Evolutionary conservation across 768 basidiomycete genomes (phyloP).

Genomic region (Termitomyces sp.): DNA sequence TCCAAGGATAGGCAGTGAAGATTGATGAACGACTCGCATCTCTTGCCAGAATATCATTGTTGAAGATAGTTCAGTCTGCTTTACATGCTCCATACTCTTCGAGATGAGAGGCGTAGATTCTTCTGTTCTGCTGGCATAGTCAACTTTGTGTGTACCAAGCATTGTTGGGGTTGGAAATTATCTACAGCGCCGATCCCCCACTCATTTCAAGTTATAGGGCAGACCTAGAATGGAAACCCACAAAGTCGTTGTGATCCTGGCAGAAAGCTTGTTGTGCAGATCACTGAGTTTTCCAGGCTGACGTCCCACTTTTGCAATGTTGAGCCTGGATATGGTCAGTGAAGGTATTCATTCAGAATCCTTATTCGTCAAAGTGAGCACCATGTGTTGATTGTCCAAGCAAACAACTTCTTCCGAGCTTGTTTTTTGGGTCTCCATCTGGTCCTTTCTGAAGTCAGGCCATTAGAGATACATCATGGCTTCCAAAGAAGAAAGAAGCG

Average conservation of each 20-base stretch:
- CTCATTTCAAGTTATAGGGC: too few relatives aligned
- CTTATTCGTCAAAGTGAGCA: background rate
- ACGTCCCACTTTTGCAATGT: too few relatives aligned
- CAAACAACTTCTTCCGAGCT: background rate
- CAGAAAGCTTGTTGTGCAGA: background rate
- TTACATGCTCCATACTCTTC: background rate
- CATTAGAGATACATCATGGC: too few relatives aligned
- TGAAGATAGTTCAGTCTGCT: background rate
- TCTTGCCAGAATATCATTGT: background rate
- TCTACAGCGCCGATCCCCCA: background rate
- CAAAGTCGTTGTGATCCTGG: background rate
- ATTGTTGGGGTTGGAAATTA: background rate
- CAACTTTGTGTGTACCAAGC: background rate
- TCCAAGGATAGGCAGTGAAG: background rate
- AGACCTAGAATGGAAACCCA: background rate
- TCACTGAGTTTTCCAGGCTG: background rate
- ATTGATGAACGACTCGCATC: background rate
- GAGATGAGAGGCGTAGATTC: background rate
- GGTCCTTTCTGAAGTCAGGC: background rate
- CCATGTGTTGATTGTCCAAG: background rate
- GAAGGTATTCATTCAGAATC: background rate
- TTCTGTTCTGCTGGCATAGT: background rate
- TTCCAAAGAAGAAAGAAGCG: too few relatives aligned
- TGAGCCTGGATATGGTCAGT: background rate
- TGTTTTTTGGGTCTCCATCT: background rate